These are phyloP conservation scores for Penicillium oxalicum DNA, from an alignment of 2,329 filamentous ascomycete genomes.

Conservation along the genomic window DNA sequence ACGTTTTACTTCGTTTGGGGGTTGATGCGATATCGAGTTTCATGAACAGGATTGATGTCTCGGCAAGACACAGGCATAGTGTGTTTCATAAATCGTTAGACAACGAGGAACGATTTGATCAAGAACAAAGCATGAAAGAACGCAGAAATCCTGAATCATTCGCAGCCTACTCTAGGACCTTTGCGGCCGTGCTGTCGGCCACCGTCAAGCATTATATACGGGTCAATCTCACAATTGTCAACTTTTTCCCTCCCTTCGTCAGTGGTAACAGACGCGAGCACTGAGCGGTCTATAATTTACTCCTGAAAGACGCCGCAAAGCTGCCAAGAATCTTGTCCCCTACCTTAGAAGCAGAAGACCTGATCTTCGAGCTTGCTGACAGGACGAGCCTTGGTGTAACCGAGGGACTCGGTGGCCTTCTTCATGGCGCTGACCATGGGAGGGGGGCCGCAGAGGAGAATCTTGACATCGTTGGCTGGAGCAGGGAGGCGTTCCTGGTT, in stretches of 20 bases:
- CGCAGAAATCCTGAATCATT: no score
- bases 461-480: constrained; percentile 80
- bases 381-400: constrained; percentile 84
- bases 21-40: no score
- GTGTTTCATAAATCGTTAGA: no score
- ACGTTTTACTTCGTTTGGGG: no score
- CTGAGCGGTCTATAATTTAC: not conserved
- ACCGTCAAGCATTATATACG: no score
- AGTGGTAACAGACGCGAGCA: not conserved
- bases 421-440: constrained; percentile 97
- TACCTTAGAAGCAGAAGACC: constrained; percentile 82
- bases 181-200: no score
- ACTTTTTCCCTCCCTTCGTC: no score
- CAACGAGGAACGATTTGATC: no score
- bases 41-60: not conserved
- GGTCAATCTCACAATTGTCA: no score
- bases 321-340: constrained; percentile 1
- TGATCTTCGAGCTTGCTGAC: constrained; percentile 98
- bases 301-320: not conserved
- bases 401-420: constrained; percentile 84
- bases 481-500: constrained; percentile 59
- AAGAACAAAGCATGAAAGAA: no score
- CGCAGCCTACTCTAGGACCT: no score
- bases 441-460: constrained; percentile 89
- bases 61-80: not conserved